Conservation (phyloP, 192 early-diverging fungal genomes). For the Coemansia sp. region DNA sequence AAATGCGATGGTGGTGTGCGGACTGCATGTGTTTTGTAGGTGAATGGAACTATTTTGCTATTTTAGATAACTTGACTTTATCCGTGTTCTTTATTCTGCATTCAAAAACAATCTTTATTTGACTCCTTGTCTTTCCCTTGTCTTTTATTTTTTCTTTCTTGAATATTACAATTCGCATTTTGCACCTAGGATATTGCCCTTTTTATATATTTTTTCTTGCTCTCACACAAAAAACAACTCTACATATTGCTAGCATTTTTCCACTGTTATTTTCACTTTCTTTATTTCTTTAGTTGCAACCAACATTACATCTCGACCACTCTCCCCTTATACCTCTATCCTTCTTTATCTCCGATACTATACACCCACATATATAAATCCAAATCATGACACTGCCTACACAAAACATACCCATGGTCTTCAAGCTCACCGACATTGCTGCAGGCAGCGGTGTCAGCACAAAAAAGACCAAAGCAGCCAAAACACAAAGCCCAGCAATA, state of each 20-base stretch:
- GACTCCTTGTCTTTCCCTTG: not conserved
- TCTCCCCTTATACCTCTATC: no score
- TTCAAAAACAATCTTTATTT: not conserved
- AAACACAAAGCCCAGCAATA: not conserved
- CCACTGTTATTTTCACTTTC: not conserved
- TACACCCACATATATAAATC: no score
- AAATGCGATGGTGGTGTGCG: no score
- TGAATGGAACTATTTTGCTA: not conserved
- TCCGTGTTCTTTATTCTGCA: constrained; percentile 6
- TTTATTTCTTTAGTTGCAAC: no score
- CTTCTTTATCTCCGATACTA: no score
- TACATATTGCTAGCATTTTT: not conserved
- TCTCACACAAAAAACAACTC: not conserved
- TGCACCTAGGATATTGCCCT: not conserved
- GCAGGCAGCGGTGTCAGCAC: constrained; percentile 3
- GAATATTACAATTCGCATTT: not conserved
- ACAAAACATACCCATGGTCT: constrained; percentile 1
- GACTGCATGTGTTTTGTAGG: no score
- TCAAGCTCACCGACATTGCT: constrained; percentile 1
- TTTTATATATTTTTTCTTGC: not conserved
- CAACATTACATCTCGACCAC: no score
- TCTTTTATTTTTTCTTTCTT: constrained; percentile 3
- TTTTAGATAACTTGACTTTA: constrained; percentile 2
- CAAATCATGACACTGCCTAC: not conserved
- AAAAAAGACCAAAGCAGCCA: not conserved